A percentile compares a stretch with the other conserved stretches of the same genome.
Conservation (phyloP, 441 rosid species). For the Arabidopsis lyrata region DNA sequence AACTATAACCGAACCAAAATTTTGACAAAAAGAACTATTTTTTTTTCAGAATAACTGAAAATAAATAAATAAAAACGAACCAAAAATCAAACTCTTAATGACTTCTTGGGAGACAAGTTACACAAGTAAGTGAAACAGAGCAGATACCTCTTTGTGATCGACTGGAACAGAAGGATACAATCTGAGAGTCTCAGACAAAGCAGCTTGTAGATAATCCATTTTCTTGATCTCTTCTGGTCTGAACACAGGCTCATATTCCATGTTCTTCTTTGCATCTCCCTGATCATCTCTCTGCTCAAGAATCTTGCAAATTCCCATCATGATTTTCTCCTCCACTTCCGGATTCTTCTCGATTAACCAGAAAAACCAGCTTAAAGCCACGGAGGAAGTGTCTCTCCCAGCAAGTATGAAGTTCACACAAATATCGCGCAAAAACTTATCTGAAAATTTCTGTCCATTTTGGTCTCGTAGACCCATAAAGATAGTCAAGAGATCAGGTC, state of each 20-base stretch:
- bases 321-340: slow-evolving; percentile 56
- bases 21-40: too few species aligned
- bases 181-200: slow-evolving; percentile 78
- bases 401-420: slow-evolving; percentile 87
- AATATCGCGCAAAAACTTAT: slow-evolving; percentile 78
- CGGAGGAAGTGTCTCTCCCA: slow-evolving; percentile 90
- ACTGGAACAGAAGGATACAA: slow-evolving; percentile 87
- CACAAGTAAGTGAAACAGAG: slow-evolving; percentile 13
- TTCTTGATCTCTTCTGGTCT: slow-evolving; percentile 78
- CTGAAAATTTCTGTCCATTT: slow-evolving; percentile 57
- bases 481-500: slow-evolving; percentile 70
- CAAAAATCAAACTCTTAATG: too few species aligned
- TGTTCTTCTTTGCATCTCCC: slow-evolving; percentile 40
- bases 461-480: slow-evolving; percentile 68
- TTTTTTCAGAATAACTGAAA: too few species aligned
- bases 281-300: slow-evolving; percentile 47
- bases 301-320: slow-evolving; percentile 59
- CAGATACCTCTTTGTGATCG: slow-evolving; percentile 84
- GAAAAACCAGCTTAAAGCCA: slow-evolving; percentile 87
- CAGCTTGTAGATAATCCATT: slow-evolving; percentile 89
- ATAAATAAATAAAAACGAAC: too few species aligned
- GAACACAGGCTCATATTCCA: slow-evolving; percentile 48
- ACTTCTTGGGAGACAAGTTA: too few species aligned
- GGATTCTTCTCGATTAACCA: slow-evolving; percentile 76
- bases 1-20: too few species aligned